Evolutionary conservation across 2,329 filamentous ascomycete genomes (phyloP), one percentile per base, ranked within the genome.

Genomic region (Ceratocystis papillata): DNA sequence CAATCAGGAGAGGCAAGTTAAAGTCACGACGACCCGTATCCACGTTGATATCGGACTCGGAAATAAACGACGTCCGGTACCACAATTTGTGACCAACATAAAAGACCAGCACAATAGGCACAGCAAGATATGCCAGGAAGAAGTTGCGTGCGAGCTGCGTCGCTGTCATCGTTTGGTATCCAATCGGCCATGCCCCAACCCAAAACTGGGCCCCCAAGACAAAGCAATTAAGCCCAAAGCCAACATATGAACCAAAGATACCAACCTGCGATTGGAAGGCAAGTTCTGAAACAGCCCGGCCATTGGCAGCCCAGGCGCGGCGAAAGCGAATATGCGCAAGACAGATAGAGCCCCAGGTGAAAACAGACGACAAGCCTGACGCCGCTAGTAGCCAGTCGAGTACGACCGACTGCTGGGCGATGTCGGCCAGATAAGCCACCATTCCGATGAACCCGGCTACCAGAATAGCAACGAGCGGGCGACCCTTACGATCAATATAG

Each of bases 301-400:
- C 88, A 68, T 86, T 83, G 12, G 77, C 72, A 57, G 79, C 80
- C 90, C 90, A 96, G n/a, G 86, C 89, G 30, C 78, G 77, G 69
- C 92, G 89, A 82, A 96, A 96, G 66, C 91, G 90, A 73, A 96
- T 95, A 76, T 96, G 92, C 28, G 87, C 84, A n/a, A 95, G 77
- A 75, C 90, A 96, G 74, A 96, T 93, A 70, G 88, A 88, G 65
- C 81, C 84, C 89, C 89, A 92, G 4, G 87, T 91, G 77, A 92
- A 89, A 73, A 89, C 81, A 50, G 82, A 85, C 12, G 84, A 87
- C 17, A 90, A 79, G 57, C 84, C 87, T 3, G 85, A 87, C 60
- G 88, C 78, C 63, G 87, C 82, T n/a, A 88, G 79, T 75, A 95
- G 82, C 90, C 90, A 95, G 70, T 83, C 80, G 70, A 95, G 87